Evolutionary conservation across 257 asterid species (phyloP).

Genomic region (Petrea volubilis): DNA sequence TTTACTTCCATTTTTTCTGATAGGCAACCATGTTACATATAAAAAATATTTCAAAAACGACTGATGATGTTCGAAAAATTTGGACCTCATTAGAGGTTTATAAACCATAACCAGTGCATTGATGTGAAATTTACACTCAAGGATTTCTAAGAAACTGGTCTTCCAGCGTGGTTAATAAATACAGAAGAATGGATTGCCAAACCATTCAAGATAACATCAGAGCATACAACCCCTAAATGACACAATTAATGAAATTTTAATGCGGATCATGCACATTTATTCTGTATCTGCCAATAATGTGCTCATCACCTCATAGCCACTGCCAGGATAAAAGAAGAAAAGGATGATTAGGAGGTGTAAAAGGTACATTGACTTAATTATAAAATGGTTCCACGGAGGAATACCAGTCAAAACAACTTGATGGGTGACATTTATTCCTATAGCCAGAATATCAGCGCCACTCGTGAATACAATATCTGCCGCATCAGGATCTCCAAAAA

Average conservation of each 20-base stretch:
- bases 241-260: background rate
- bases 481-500: constrained; percentile 98
- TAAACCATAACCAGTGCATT: background rate
- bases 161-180: background rate
- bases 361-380: constrained; percentile 3
- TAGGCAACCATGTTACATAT: background rate
- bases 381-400: constrained; percentile 4
- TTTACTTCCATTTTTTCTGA: no score
- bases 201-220: background rate
- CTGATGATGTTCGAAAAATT: no score
- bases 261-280: background rate
- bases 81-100: background rate
- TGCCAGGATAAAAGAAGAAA: background rate
- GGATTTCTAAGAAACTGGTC: background rate
- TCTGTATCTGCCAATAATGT: background rate
- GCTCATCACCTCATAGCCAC: background rate
- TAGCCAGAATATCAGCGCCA: constrained; percentile 95
- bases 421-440: constrained; percentile 92
- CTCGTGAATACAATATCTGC: constrained; percentile 96
- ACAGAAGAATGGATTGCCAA: background rate
- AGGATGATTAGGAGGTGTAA: background rate
- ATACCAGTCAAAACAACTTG: constrained; percentile 92
- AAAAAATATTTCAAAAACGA: background rate
- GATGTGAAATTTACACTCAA: background rate
- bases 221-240: background rate